Evolutionary conservation across 768 basidiomycete genomes (phyloP).

Genomic region (Cystobasidium onofrii): DNA sequence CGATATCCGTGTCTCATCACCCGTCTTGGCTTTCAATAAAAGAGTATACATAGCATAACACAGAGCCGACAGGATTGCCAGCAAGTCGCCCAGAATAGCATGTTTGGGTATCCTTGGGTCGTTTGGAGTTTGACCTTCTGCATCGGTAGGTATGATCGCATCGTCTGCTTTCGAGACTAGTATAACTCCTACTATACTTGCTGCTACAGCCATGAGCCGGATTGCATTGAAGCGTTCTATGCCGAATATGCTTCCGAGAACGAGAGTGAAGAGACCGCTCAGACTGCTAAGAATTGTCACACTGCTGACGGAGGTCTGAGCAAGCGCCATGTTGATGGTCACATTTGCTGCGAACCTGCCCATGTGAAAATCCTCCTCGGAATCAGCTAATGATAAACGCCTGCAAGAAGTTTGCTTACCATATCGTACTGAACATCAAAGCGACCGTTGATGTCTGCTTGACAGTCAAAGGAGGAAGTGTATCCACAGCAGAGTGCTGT

Average conservation of each 20-base stretch:
- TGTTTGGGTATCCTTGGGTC: constrained; percentile 31
- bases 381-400: not conserved
- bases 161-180: constrained; percentile 83
- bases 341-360: constrained; percentile 85
- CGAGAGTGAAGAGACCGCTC: constrained; percentile 85
- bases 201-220: constrained; percentile 68
- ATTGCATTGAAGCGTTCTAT: constrained; percentile 67
- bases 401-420: constrained; percentile 43
- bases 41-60: constrained; percentile 84
- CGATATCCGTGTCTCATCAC: constrained; percentile 38
- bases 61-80: constrained; percentile 76
- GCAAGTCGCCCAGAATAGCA: constrained; percentile 64
- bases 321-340: constrained; percentile 71
- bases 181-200: constrained; percentile 71
- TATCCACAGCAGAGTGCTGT: not conserved
- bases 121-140: not conserved
- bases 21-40: constrained; percentile 59
- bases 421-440: constrained; percentile 70
- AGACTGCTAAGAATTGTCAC: constrained; percentile 60
- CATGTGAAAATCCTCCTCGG: no score
- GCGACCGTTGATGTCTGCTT: constrained; percentile 73
- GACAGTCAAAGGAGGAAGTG: constrained; percentile 40
- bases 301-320: constrained; percentile 87
- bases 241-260: constrained; percentile 66
- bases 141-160: constrained; percentile 29